Percentiles rank a stretch among this genome's conserved stretches.
phyloP scores from a whole-genome alignment of 2,329 filamentous ascomycete species.

The Aureobasidium sp. region DNA sequence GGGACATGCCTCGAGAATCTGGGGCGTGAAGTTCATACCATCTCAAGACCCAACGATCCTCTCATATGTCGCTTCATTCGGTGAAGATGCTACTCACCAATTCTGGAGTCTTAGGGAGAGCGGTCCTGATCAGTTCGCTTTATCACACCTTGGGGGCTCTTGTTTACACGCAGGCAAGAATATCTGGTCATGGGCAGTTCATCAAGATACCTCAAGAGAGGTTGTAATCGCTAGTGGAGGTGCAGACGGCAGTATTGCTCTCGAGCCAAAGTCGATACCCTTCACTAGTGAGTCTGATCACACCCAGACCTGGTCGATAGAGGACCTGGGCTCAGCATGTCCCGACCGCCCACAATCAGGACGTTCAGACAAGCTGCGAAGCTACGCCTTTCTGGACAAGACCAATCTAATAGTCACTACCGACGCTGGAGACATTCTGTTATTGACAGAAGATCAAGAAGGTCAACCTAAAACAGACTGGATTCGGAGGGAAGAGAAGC shows the following conservation, averaged over 20 bases:
- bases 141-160: conserved; percentile 51
- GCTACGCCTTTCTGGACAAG: conserved; percentile 56
- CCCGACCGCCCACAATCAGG: conserved; percentile 19
- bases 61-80: conserved; percentile 64
- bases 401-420: conserved; percentile 52
- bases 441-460: conserved; percentile 23
- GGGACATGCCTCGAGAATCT: conserved; percentile 85
- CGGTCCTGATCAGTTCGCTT: conserved; percentile 21
- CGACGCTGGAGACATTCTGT: conserved; percentile 50
- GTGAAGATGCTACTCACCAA: conserved; percentile 75
- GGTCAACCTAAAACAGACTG: conserved; percentile 23
- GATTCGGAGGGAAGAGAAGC: conserved; percentile 29
- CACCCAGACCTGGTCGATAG: conserved; percentile 11
- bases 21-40: conserved; percentile 66
- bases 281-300: neutral
- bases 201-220: neutral
- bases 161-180: conserved; percentile 78
- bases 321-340: neutral
- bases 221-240: conserved; percentile 59
- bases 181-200: conserved; percentile 65
- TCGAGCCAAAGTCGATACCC: conserved; percentile 12
- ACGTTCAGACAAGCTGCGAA: conserved; percentile 44
- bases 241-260: conserved; percentile 64
- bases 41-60: neutral
- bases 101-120: conserved; percentile 45